Conservation (phyloP, 139 green algal species). For the Asterochloris sp. region DNA sequence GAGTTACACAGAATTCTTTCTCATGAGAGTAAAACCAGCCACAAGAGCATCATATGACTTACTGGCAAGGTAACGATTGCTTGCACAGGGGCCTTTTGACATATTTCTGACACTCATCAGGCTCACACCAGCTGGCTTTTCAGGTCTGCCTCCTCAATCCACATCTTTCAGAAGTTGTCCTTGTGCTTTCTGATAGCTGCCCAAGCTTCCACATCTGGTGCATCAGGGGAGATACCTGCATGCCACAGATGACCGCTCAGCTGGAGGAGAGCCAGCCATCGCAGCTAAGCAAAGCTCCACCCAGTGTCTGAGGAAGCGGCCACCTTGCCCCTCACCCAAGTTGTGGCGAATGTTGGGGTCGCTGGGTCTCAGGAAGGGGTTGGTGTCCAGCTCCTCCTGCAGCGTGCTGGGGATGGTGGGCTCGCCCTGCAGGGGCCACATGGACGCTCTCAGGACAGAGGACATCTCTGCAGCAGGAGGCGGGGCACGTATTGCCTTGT, state of each 20-base stretch:
- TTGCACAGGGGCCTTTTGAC: no score
- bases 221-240: constrained; percentile 32
- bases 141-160: no score
- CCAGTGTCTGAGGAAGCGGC: background rate
- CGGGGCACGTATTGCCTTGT: no score
- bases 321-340: constrained; percentile 31
- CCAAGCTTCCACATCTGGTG: constrained; percentile 63
- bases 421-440: constrained; percentile 34
- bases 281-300: background rate
- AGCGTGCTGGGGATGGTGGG: constrained; percentile 76
- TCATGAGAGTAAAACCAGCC: no score
- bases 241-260: background rate
- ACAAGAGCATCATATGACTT: no score
- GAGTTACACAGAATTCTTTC: no score
- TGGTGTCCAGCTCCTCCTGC: constrained; percentile 78
- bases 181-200: constrained; percentile 67
- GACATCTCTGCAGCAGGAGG: no score
- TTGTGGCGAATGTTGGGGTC: constrained; percentile 49
- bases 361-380: constrained; percentile 83
- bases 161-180: constrained; percentile 59
- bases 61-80: no score
- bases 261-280: background rate
- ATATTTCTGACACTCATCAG: no score
- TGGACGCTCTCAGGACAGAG: no score
- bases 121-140: no score